Conservation (phyloP, 176 grass and related monocot genomes). For the Neostapfia colusana region DNA sequence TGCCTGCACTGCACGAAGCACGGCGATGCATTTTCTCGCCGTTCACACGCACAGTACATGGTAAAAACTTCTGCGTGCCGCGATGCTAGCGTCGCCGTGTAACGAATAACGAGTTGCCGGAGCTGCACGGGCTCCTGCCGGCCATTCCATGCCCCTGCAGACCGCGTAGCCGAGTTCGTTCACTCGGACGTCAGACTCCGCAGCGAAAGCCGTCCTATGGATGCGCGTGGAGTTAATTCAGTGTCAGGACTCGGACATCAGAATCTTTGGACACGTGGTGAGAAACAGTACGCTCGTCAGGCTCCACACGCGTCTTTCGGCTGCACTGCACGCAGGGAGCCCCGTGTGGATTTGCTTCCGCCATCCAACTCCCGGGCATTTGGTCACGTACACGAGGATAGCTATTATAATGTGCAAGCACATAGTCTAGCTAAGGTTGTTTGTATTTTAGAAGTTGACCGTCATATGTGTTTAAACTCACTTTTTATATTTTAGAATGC, state of each 20-base stretch:
- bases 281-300: neutral
- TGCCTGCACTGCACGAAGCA: neutral
- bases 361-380: too few species aligned
- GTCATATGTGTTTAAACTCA: too few species aligned
- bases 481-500: too few species aligned
- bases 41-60: constrained; percentile 19
- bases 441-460: too few species aligned
- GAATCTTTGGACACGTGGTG: constrained; percentile 19
- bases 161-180: neutral
- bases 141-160: neutral
- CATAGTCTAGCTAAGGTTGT: too few species aligned
- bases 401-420: too few species aligned
- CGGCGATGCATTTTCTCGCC: constrained; percentile 33
- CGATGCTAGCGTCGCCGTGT: neutral
- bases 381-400: too few species aligned
- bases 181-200: neutral
- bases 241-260: neutral
- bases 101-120: neutral
- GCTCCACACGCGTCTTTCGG: neutral
- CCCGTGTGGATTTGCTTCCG: too few species aligned
- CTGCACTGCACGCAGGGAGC: too few species aligned
- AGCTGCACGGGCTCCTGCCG: neutral
- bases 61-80: neutral
- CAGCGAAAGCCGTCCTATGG: neutral
- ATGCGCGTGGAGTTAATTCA: neutral